Evolutionary conservation across 2,329 filamentous ascomycete genomes (phyloP), one percentile per base, ranked within the genome.

Genomic region (Claviceps sp.): DNA sequence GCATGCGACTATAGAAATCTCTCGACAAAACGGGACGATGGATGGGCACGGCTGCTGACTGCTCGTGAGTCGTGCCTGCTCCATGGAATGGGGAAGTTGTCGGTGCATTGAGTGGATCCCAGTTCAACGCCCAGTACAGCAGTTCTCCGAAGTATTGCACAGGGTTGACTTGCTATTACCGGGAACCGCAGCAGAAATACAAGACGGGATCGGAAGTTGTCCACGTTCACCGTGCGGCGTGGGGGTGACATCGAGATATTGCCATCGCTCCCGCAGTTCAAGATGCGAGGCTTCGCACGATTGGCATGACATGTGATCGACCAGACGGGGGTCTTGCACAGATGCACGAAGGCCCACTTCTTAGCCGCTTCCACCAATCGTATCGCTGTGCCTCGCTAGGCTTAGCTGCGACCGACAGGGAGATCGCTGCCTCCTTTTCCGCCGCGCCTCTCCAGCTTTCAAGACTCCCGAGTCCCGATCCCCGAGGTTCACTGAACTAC

Each of bases 351-450:
- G 41, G 14, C 41, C 41, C 41, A 43, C 41, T 43, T 24, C 4
- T 22, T 14, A 22, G 20, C 9, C 16, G 4, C 20, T 7, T 22
- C 18, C 41, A 43, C 41, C 41, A 14, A 43, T 43, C 41, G 13
- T 24, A 22, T 43, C 4, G 41, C 41, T 24, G 16, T 41, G 40
- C 40, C 40, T 34, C 30, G 30, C 30, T 42, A 20, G 40, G 16
- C 20, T 22, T 13, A 43, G 41, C 14, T 20, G 14, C 8, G 40
- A 42, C 8, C 8, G 40, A 42, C 18, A 11, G 11, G 18, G 6
- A 20, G 22, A 20, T 43, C 18, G 38, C 40, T 7, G 50, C 37
- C 51, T 49, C 51, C 51, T 52, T 49, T 52, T 49, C 30, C 46
- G 26, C 8, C 9, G 11, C 14, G 16, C 20, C 20, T 49, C 20